Conservation (phyloP, 495 filamentous ascomycete species). For the Barbatosphaeria neglecta region DNA sequence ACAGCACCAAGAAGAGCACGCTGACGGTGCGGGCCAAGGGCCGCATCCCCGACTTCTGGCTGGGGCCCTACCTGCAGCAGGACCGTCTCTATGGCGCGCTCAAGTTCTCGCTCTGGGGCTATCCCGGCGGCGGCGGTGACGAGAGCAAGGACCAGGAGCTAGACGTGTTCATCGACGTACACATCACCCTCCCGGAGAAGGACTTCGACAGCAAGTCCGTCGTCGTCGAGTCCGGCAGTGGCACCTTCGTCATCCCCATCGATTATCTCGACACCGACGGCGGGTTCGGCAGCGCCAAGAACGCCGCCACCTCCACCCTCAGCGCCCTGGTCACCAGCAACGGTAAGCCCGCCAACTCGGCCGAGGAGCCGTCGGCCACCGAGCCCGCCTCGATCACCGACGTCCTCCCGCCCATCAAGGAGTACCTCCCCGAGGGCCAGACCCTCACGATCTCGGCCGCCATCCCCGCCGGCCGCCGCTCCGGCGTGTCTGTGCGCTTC, state of each 20-base stretch:
- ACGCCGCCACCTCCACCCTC: too few relatives aligned
- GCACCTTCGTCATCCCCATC: not conserved
- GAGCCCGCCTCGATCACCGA: not conserved
- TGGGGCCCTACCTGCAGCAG: not conserved
- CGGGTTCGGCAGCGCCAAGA: too few relatives aligned
- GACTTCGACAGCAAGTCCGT: not conserved
- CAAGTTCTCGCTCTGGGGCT: not conserved
- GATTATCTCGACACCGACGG: too few relatives aligned
- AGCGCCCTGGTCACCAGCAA: too few relatives aligned
- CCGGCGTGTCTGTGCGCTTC: not conserved
- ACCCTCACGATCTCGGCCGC: not conserved
- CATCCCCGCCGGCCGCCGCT: not conserved
- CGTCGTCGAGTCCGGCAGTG: not conserved
- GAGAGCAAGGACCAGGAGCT: not conserved
- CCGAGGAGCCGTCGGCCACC: not conserved
- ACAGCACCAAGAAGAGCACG: not conserved
- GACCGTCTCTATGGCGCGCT: not conserved
- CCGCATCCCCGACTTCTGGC: not conserved
- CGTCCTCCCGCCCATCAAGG: not conserved
- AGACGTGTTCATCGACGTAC: slow-evolving; percentile 8
- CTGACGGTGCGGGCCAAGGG: not conserved
- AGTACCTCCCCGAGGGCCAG: not conserved
- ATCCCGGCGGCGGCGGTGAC: not conserved
- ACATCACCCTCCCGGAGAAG: slow-evolving; percentile 15
- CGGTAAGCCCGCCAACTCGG: not conserved